phyloP scores from a whole-genome alignment of 2,329 filamentous ascomycete genomes.

The Aspergillus uvarum region DNA sequence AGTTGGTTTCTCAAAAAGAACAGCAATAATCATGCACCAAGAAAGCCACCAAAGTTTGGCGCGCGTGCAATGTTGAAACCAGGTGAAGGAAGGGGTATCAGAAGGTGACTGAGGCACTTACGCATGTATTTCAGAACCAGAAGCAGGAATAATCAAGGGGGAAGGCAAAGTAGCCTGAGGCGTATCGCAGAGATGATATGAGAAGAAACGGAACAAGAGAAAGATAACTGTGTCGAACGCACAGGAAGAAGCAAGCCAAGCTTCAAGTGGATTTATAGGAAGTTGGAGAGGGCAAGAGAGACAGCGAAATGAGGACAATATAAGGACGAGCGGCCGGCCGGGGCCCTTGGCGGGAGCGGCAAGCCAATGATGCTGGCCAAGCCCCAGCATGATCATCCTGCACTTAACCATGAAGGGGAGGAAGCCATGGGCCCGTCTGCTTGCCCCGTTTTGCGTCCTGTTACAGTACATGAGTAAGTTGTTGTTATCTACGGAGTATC shows the following conservation, averaged over 20 bases:
- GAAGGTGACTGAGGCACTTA: conserved; percentile 21
- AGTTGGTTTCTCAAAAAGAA: background rate
- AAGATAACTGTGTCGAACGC: conserved; percentile 5
- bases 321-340: background rate
- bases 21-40: background rate
- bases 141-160: conserved; percentile 7
- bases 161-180: conserved; percentile 1
- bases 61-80: background rate
- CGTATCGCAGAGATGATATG: no score
- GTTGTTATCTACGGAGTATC: background rate
- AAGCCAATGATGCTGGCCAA: conserved; percentile 18
- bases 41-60: background rate
- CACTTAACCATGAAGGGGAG: background rate
- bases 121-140: conserved; percentile 38
- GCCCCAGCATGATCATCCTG: conserved; percentile 11
- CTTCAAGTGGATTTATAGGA: conserved; percentile 14
- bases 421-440: conserved; percentile 2
- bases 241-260: conserved; percentile 18
- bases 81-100: conserved; percentile 1
- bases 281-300: background rate
- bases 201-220: conserved; percentile 1
- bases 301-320: conserved; percentile 10
- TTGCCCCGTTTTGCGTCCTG: background rate
- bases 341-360: conserved; percentile 12
- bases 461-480: no score